Percentiles rank a stretch among this genome's conserved stretches.
phyloP scores from a whole-genome alignment of 495 filamentous ascomycete genomes.

The Annulohypoxylon stygium region DNA sequence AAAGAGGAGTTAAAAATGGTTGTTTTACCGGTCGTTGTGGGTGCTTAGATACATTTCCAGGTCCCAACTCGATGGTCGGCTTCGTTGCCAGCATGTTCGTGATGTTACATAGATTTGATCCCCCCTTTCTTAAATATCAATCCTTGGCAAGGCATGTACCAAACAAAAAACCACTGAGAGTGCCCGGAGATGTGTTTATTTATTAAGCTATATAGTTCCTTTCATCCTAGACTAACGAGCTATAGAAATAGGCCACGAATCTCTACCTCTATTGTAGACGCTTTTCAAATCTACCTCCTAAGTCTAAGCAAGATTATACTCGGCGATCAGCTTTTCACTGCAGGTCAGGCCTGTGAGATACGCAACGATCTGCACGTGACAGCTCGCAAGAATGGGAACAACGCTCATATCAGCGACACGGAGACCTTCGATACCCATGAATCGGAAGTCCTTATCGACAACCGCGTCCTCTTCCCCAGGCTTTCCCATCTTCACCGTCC shows the following conservation, averaged over 20 bases:
- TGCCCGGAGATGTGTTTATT: neutral
- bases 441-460: slow-evolving; percentile 68
- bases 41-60: slow-evolving; percentile 38
- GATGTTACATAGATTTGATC: slow-evolving; percentile 29
- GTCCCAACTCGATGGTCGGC: slow-evolving; percentile 33
- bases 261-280: neutral
- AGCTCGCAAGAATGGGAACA: slow-evolving; percentile 66
- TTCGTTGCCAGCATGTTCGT: slow-evolving; percentile 30
- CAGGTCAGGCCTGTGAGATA: slow-evolving; percentile 57
- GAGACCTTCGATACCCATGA: slow-evolving; percentile 68
- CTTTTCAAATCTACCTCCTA: neutral
- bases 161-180: neutral
- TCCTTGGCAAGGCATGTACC: neutral
- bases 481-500: slow-evolving; percentile 73
- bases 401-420: slow-evolving; percentile 76
- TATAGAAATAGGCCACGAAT: neutral
- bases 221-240: neutral
- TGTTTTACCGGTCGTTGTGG: slow-evolving; percentile 30
- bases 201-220: neutral
- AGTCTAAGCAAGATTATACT: slow-evolving; percentile 53
- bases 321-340: slow-evolving; percentile 60
- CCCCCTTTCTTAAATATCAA: slow-evolving; percentile 25
- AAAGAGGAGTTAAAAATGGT: slow-evolving; percentile 39
- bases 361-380: slow-evolving; percentile 54
- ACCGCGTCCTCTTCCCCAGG: slow-evolving; percentile 60